Evolutionary conservation across 1,139 yeast species (phyloP).

Genomic region (Ashbya aceris): DNA sequence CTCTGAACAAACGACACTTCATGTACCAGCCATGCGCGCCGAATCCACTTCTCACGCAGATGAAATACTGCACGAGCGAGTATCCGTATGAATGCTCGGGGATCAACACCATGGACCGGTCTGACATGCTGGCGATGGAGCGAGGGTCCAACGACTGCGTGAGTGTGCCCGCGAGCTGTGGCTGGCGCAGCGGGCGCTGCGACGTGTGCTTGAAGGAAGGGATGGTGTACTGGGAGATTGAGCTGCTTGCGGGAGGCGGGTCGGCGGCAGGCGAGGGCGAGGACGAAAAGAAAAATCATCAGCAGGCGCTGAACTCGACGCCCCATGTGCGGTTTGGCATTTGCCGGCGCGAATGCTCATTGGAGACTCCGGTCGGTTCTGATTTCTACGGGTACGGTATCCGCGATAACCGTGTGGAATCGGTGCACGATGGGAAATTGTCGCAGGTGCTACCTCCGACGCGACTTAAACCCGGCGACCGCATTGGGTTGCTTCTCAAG

Average conservation of each 20-base stretch:
- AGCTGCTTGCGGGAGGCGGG: constrained; percentile 20
- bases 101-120: constrained; percentile 63
- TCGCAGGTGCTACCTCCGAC: constrained; percentile 11
- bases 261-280: constrained; percentile 4
- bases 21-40: constrained; percentile 76
- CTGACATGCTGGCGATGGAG: constrained; percentile 48
- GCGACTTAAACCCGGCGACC: constrained; percentile 61
- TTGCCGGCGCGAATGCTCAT: constrained; percentile 73
- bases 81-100: constrained; percentile 57
- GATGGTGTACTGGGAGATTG: constrained; percentile 60
- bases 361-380: constrained; percentile 93
- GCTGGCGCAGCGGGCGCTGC: constrained; percentile 76
- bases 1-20: constrained; percentile 70
- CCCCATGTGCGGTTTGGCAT: constrained; percentile 74
- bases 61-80: constrained; percentile 68
- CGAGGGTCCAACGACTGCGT: constrained; percentile 29
- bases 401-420: constrained; percentile 73
- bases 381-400: constrained; percentile 92
- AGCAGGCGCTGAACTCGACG: constrained; percentile 20
- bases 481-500: constrained; percentile 67
- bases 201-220: constrained; percentile 78
- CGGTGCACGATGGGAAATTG: constrained; percentile 42
- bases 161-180: constrained; percentile 44
- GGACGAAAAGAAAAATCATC: constrained; percentile 11
- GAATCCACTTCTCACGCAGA: constrained; percentile 48